phyloP scores from a whole-genome alignment of 805 yeast genomes.

The Maudiozyma barnettii region DNA sequence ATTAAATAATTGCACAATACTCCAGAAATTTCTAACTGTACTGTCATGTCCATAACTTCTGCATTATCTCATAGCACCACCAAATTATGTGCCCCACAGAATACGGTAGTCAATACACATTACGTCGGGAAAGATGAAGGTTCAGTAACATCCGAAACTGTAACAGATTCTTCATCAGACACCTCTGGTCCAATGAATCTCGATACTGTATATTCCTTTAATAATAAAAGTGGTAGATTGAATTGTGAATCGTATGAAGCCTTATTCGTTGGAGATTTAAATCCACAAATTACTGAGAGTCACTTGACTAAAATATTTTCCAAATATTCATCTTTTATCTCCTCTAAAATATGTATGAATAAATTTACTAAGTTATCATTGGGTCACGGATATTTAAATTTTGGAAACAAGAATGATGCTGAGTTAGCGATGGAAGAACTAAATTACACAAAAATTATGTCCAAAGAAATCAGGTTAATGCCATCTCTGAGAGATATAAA shows the following conservation, averaged over 20 bases:
- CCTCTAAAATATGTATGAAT: constrained; percentile 53
- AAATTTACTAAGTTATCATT: constrained; percentile 46
- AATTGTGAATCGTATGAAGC: constrained; percentile 21
- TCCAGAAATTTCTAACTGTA: background rate
- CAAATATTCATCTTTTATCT: constrained; percentile 36
- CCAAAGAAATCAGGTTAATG: constrained; percentile 45
- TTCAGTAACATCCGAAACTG: background rate
- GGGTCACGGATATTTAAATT: constrained; percentile 69
- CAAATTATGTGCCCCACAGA: background rate
- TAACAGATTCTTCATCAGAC: constrained; percentile 3
- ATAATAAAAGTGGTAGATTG: constrained; percentile 1
- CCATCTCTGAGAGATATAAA: constrained; percentile 40
- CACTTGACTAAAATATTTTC: constrained; percentile 37
- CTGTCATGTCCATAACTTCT: background rate
- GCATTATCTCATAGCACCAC: background rate
- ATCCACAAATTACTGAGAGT: constrained; percentile 40
- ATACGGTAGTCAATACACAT: background rate
- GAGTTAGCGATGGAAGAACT: constrained; percentile 45
- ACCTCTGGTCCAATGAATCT: constrained; percentile 3
- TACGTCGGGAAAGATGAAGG: background rate
- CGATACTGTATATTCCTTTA: background rate
- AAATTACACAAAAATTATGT: constrained; percentile 37
- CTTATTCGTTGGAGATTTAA: constrained; percentile 58
- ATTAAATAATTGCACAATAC: too few relatives aligned
- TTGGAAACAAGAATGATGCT: constrained; percentile 42